A percentile compares a stretch with the other conserved stretches of the same genome.
Evolutionary conservation across 305 asterid genomes (phyloP).

Genomic region (Fraxinus greggii): DNA sequence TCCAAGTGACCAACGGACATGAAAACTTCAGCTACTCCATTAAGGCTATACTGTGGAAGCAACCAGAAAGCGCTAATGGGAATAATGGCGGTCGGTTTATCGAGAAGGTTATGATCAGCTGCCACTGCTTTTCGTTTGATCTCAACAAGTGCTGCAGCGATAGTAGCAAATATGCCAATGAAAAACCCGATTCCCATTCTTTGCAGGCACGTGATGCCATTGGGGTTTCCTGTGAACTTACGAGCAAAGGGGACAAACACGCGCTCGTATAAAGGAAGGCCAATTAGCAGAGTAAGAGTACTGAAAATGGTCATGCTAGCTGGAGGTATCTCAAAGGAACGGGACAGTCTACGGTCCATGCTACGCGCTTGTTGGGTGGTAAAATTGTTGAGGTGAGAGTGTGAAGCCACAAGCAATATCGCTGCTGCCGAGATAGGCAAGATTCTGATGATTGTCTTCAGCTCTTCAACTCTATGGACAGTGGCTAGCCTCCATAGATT

Average conservation of each 20-base stretch:
- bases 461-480: conserved; percentile 76
- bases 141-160: conserved; percentile 56
- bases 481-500: conserved; percentile 70
- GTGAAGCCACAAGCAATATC: conserved; percentile 51
- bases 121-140: conserved; percentile 63
- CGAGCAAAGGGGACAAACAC: conserved; percentile 60
- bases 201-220: conserved; percentile 61
- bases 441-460: conserved; percentile 56
- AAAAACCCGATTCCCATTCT: conserved; percentile 70
- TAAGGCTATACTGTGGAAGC: conserved; percentile 61
- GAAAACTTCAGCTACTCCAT: conserved; percentile 65
- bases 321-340: conserved; percentile 62
- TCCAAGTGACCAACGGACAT: conserved; percentile 63
- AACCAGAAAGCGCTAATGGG: conserved; percentile 73
- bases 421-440: conserved; percentile 77
- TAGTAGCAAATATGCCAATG: conserved; percentile 51
- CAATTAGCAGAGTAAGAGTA: conserved; percentile 41
- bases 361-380: conserved; percentile 66
- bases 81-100: conserved; percentile 45
- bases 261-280: conserved; percentile 65
- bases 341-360: conserved; percentile 62
- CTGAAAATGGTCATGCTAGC: conserved; percentile 68
- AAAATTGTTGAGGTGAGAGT: conserved; percentile 56
- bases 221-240: conserved; percentile 43
- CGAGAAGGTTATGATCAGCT: conserved; percentile 40